Evolutionary conservation across 2,329 filamentous ascomycete genomes (phyloP), one percentile per base, ranked within the genome.

Genomic region (Penicillium sp.): DNA sequence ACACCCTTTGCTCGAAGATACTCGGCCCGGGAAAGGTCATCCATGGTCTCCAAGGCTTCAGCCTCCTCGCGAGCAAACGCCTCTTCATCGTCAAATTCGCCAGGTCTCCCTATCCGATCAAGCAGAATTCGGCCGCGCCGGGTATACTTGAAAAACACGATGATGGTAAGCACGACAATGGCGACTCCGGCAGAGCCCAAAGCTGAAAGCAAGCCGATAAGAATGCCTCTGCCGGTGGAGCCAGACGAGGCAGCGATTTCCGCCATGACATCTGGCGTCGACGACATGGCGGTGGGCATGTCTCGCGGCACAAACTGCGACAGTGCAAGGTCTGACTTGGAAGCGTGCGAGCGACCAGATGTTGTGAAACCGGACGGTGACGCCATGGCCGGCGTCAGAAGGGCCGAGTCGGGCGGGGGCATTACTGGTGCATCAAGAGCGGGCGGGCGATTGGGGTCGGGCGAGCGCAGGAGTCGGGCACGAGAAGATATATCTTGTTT

Each of bases 51-150:
- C 71, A 99, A 77, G 58, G 94, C 94, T 74, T 97, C 91, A 35
- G 90, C 91, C 83, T 99, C 94, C 73, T 97, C 94, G 68, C 90
- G 86, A 62, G 87, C 82, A 77, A 96, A 97, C 11, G 91, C 90
- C 76, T 97, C 93, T 73, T 97, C 94, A 75, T 99, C 94, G 71
- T 99, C 94, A 73, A 91, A 99, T 76, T 97, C 94, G 66, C 94
- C 94, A 0, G 94, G 94, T 59, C 93, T 83, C 47, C 91, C 91
- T 72, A 99, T 88, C 62, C 93, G 87, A 77, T 99, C 94, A 64
- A 99, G 83, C 61, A 97, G 84, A 68, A 99, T 97, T 64, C 93
- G 85, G 45, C 93, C 93, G 51, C 88, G 88, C 55, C 82, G 84
- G 38, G 93, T 97, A 72, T 95, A 95, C 75, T 89, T 85, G 74